Evolutionary conservation across 345 rosid genomes (phyloP).

Genomic region (Capsella bursapastoris): DNA sequence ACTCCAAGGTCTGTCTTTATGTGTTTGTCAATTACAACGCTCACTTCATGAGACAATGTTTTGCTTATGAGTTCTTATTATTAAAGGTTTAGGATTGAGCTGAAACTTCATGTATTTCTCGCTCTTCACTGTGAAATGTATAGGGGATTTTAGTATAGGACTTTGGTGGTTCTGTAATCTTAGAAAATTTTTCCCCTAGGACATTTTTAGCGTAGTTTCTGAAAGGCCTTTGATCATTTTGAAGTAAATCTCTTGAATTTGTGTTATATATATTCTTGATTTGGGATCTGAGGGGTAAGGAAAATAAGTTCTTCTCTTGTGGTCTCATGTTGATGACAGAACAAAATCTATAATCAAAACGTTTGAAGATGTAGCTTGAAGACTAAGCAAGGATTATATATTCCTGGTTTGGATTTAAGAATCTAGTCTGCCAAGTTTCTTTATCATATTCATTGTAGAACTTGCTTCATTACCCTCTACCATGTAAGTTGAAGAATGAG

Average conservation of each 20-base stretch:
- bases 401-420: constrained; percentile 3
- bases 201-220: neutral
- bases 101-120: neutral
- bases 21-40: neutral
- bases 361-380: neutral
- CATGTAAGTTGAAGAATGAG: constrained; percentile 2
- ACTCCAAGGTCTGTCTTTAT: neutral
- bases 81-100: constrained; percentile 2
- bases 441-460: too few relatives aligned
- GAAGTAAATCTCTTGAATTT: neutral
- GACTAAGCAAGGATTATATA: neutral
- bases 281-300: neutral
- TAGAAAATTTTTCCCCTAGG: neutral
- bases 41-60: neutral
- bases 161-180: neutral
- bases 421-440: neutral
- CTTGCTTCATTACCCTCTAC: neutral
- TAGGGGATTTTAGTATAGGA: neutral
- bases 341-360: neutral
- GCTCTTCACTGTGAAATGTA: neutral
- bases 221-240: neutral
- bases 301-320: neutral
- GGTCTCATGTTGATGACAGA: neutral
- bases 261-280: constrained; percentile 10
- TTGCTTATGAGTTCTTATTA: neutral